Percentiles rank a stretch among this genome's conserved stretches.
These are phyloP conservation scores for Vigna hirtella DNA, from an alignment of 306 rosid genomes.

Conservation along the genomic window DNA sequence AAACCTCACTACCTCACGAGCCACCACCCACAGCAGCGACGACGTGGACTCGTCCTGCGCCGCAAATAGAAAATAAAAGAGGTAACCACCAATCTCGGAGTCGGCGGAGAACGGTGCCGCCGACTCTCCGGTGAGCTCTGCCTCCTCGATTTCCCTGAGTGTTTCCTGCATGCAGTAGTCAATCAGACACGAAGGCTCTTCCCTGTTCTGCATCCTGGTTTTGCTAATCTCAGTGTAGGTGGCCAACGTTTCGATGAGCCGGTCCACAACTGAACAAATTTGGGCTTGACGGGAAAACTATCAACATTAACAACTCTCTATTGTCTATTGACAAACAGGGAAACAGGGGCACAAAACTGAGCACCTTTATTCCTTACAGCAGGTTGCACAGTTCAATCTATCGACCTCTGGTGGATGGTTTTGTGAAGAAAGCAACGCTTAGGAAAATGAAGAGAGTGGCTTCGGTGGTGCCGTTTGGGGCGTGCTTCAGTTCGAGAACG, in stretches of 20 bases:
- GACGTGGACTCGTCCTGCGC: conserved; percentile 94
- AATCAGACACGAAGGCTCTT: conserved; percentile 75
- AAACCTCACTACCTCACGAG: conserved; percentile 82
- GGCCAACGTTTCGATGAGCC: conserved; percentile 53
- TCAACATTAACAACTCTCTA: conserved; percentile 40
- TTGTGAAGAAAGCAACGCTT: too few species aligned
- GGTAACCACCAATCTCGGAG: conserved; percentile 66
- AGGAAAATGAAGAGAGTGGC: too few species aligned
- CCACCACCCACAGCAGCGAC: conserved; percentile 94
- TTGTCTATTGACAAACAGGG: conserved; percentile 32
- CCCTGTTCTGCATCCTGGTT: conserved; percentile 51
- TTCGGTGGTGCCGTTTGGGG: too few species aligned
- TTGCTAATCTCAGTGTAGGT: conserved; percentile 61
- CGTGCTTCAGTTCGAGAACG: too few species aligned
- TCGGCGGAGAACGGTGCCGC: conserved; percentile 51
- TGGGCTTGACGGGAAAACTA: conserved; percentile 27
- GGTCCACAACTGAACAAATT: conserved; percentile 55
- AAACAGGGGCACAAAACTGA: conserved; percentile 38
- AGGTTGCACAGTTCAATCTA: too few species aligned
- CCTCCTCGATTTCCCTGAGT: conserved; percentile 49
- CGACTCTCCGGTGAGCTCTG: conserved; percentile 31
- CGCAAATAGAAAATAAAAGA: conserved; percentile 89
- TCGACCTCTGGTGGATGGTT: too few species aligned
- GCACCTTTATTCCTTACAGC: too few species aligned
- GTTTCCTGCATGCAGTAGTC: conserved; percentile 91